phyloP scores from a whole-genome alignment of 2,329 filamentous ascomycete genomes.

The Pseudogymnoascus sp. region DNA sequence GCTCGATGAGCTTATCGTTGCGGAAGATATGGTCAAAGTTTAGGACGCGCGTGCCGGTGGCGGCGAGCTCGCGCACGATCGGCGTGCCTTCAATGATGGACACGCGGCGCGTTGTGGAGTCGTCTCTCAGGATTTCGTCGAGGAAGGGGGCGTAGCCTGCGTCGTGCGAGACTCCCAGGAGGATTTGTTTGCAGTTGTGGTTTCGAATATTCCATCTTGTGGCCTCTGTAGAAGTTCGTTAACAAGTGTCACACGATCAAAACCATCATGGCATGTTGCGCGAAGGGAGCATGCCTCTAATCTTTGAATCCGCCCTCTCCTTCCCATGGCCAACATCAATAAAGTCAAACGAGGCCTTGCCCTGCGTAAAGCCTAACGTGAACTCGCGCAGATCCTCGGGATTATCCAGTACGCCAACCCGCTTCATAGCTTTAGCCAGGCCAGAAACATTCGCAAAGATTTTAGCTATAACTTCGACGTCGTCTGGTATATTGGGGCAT shows the following conservation, averaged over 20 bases:
- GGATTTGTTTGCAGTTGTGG: constrained; percentile 53
- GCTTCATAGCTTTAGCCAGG: constrained; percentile 43
- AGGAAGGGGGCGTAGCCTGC: constrained; percentile 53
- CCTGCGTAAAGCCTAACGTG: constrained; percentile 52
- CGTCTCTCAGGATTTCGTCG: constrained; percentile 45
- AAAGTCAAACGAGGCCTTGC: constrained; percentile 54
- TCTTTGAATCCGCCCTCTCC: constrained; percentile 52
- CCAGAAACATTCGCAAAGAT: constrained; percentile 48
- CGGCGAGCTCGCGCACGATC: constrained; percentile 42
- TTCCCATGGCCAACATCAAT: constrained; percentile 54
- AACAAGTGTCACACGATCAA: background rate
- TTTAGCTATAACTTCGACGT: constrained; percentile 49
- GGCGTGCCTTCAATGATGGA: constrained; percentile 49
- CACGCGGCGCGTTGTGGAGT: constrained; percentile 37
- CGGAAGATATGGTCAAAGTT: constrained; percentile 48
- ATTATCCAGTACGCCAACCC: constrained; percentile 40
- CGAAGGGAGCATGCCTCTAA: constrained; percentile 41
- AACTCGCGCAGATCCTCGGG: constrained; percentile 48
- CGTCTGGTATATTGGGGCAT: constrained; percentile 37
- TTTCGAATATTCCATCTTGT: constrained; percentile 53
- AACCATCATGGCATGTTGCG: background rate
- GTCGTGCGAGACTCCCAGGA: constrained; percentile 57
- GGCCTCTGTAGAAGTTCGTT: constrained; percentile 23
- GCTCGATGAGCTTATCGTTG: constrained; percentile 42
- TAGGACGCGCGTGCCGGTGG: constrained; percentile 40